Evolutionary conservation across 768 basidiomycete species (phyloP), one percentile per base, ranked within the genome.

Genomic region (Termitomyces sp.): DNA sequence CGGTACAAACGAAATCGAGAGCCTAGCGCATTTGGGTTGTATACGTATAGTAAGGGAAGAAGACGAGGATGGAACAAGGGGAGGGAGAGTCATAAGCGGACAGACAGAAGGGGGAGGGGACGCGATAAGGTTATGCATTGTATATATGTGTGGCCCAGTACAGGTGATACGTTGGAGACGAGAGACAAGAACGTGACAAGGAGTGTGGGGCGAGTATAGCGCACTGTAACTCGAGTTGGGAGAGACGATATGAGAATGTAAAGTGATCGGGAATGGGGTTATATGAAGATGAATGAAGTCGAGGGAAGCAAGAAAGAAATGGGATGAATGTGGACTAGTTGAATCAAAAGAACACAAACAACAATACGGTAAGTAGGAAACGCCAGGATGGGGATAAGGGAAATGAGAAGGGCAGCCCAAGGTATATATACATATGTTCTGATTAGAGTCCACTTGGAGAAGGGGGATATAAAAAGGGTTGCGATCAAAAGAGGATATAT

Each of bases 211-310:
- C 56, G 60, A 60, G 60, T 57, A 39, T 57, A 49, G 50, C 60
- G 22, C 56, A 57, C 60, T 57, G 60, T 53, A 54, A 57, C 60
- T 60, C 60, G 56, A 60, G 60, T 60, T 60, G 56, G 60, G 4
- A 13, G 32, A 33, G 39, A 27, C 52, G 29, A 53, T 52, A 42
- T 44, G 38, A 38, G 44, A 35, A 25, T 39, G 47, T 35, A 43
- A 51, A 46, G 36, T 45, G 20, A 25, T 25, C 33, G 45, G 43
- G 36, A 27, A 50, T 33, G 33, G 41, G 18, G 35, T n/a, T 9
- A 39, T 41, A 42, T 12, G 29, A n/a, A n/a, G n/a, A n/a, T 20
- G 11, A 46, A 40, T 44, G 51, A 18, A 44, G 32, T 15, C 33
- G 38, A 38, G 27, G n/a, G 44, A 42, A 35, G 31, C 39, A 56